A percentile compares a stretch with the other conserved stretches of the same genome.
phyloP scores from a whole-genome alignment of 768 basidiomycete species.

The Suillus plorans region DNA sequence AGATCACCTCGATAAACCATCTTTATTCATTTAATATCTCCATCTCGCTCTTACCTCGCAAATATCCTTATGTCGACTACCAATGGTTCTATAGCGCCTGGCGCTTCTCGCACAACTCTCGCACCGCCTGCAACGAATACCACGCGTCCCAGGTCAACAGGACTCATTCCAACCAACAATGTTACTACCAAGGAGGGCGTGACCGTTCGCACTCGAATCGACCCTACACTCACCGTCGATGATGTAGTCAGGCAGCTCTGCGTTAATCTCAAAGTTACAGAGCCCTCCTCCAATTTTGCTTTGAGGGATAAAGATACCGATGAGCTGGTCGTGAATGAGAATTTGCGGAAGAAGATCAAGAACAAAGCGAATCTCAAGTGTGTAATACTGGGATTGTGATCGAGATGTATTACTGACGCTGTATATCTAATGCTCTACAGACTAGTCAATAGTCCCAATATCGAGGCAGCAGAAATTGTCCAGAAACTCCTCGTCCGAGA shows the following conservation, averaged over 20 bases:
- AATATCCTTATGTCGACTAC: constrained; percentile 30
- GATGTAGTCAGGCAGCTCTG: constrained; percentile 86
- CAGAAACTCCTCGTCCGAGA: constrained; percentile 64
- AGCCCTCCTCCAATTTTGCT: constrained; percentile 70
- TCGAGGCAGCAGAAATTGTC: constrained; percentile 77
- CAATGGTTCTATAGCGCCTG: constrained; percentile 31
- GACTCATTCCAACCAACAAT: constrained; percentile 79
- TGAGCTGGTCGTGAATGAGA: constrained; percentile 85
- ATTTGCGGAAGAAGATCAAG: constrained; percentile 79
- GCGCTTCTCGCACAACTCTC: constrained; percentile 28
- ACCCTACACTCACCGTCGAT: constrained; percentile 78
- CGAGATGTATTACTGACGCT: constrained; percentile 5
- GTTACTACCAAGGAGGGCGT: constrained; percentile 75
- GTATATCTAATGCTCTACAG: constrained; percentile 24
- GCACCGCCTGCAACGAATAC: constrained; percentile 33
- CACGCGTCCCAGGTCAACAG: constrained; percentile 39
- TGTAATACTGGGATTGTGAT: constrained; percentile 23
- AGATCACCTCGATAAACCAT: neutral
- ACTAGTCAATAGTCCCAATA: constrained; percentile 74
- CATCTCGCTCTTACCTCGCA: constrained; percentile 30
- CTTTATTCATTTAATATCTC: constrained; percentile 5
- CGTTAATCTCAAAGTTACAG: constrained; percentile 75
- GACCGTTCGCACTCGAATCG: constrained; percentile 81
- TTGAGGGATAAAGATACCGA: constrained; percentile 76
- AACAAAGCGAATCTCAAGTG: constrained; percentile 78